Conservation (phyloP, 2,329 filamentous ascomycete genomes). For the Fusarium sp. region DNA sequence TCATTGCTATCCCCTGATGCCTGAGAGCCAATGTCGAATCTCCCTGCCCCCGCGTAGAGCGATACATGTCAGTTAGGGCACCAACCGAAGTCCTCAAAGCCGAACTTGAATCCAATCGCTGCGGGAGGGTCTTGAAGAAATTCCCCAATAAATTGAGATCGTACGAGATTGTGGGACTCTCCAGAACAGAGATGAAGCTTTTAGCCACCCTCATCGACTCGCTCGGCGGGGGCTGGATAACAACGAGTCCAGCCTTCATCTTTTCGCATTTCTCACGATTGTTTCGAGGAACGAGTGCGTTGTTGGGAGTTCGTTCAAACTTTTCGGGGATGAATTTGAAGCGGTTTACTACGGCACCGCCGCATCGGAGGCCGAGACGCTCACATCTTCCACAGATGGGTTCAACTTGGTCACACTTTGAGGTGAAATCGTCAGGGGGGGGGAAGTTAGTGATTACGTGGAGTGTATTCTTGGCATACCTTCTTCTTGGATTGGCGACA, state of each 20-base stretch:
- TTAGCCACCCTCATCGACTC: not conserved
- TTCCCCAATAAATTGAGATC: not conserved
- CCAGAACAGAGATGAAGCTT: not conserved
- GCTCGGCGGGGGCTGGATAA: not conserved
- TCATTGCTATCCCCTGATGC: not conserved
- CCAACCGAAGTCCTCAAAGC: not conserved
- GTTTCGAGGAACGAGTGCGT: not conserved
- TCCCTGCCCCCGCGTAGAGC: not conserved
- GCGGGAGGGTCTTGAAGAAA: not conserved
- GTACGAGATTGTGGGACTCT: not conserved
- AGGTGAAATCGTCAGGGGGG: too few relatives aligned
- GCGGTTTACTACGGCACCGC: not conserved
- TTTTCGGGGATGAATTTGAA: not conserved
- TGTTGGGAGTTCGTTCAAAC: not conserved
- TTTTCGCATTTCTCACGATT: not conserved
- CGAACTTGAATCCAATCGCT: not conserved
- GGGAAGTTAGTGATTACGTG: not conserved
- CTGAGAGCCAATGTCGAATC: not conserved
- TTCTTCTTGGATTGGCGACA: constrained; percentile 7
- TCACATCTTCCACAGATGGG: not conserved
- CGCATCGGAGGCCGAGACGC: not conserved
- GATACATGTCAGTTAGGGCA: not conserved
- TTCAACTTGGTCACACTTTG: not conserved
- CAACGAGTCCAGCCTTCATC: not conserved
- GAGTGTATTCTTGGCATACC: not conserved